Base-by-base conservation (phyloP, 257 asterid genomes). In the Leptodermis oblonga region DNA sequence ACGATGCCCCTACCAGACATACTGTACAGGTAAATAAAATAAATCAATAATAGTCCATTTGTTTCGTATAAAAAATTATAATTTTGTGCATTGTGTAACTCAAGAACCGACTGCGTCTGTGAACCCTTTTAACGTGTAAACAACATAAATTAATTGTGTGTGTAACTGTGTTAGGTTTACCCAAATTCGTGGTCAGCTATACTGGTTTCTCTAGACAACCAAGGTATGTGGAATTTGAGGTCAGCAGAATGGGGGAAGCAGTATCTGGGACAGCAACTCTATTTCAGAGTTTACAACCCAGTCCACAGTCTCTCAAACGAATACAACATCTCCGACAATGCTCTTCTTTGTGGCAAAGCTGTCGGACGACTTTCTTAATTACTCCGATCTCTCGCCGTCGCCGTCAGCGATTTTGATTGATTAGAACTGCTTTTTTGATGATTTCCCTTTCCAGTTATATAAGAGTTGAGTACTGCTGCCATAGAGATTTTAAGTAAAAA, bases 221-320 rank as follows among this genome's bases (percentile, higher is more conserved):
- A 94, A 73, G 99, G 99, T 0, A 94, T 94, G 97, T 94, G 99
- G 97, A 91, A 94, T 63, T 43, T 94, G 86, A 87, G 97, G 81
- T 89, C 97, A 4, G 96, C 97, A 3, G 85, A 82, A 75, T 91
- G 99, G 97, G 97, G 84, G 52, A 86, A 92, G 60, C 96, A 89
- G 31, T 91, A 94, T 78, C 87, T 94, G 1, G 99, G 99, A 62
- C 97, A 94, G 62, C 97, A 94, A 6, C 80, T 89, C 22, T 94
- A 94, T 69, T 83, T 94, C 7, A 73, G 97, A 63, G 99, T 94
- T 26, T 91, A 86, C 78, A 73, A 77, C 70, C 90, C 92, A 15
- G 69, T 75, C 5, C 82, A 26, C 1, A 90, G 79, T 37, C 75
- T 82, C 30, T 82, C 95, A 0, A 91, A 86, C 39, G 99, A 94